Evolutionary conservation across 73 alveolate species (phyloP), one percentile per base, ranked within the genome.

Genomic region (Blepharisma japonicum): DNA sequence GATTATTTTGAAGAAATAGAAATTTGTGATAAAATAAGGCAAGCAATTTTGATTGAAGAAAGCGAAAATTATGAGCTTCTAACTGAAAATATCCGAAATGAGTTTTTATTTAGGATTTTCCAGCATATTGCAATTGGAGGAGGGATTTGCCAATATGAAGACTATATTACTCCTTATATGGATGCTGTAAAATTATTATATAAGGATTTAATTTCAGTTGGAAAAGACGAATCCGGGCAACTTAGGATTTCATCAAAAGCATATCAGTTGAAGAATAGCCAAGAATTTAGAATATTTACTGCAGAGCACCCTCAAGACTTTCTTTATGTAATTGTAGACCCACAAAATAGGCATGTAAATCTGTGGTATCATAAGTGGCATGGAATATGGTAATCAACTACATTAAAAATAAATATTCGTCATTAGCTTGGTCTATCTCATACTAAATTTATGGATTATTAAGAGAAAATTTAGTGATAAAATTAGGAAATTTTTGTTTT

Each of bases 91-190:
- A 48, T 45, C 38, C 42, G 84, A 56, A 68, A 79, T 8, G 55
- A 79, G 45, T 79, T 79, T 71, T 25, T 79, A 6, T 79, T 79
- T 45, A 79, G 50, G 81, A 49, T 79, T 39, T 79, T 79, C 6
- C 32, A 79, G 8, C 67, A 46, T 21, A 46, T 68, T 9, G 72
- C 50, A 21, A 46, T 79, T 38, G 86, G 86, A 39, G 86, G 86
- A 8, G 67, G 68, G 70, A 46, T 56, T 49, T 79, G 86, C 55
- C 71, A 79, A 68, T 79, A 71, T 68, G 86, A 79, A 79, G 86
- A 79, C 6, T 38, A 79, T 11, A 42, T 70, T 0, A 49, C 66
- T 38, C 42, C 38, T 2, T 79, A 79, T 42, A 45, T 79, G 56
- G 71, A 79, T 8, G 42, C n/a, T 45, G 71, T 71, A 1, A 79